phyloP scores from a whole-genome alignment of 164 flowering plant genomes.

The Pachysandra terminalis region DNA sequence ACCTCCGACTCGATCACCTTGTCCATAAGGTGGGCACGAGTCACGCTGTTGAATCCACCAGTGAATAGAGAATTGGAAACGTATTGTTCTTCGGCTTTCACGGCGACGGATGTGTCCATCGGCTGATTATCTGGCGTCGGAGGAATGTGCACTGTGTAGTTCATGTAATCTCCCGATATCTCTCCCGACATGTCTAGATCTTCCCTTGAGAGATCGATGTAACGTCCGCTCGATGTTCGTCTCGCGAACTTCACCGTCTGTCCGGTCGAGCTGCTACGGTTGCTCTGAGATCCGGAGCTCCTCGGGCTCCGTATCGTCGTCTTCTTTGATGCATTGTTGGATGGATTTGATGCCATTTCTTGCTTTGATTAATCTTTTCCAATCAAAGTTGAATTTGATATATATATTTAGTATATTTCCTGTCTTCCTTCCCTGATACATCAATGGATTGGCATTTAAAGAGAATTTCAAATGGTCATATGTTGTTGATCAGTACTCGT shows the following conservation, averaged over 20 bases:
- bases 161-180: conserved; percentile 54
- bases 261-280: conserved; percentile 17
- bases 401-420: too few relatives aligned
- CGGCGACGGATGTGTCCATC: conserved; percentile 58
- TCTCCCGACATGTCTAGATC: conserved; percentile 74
- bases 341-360: conserved; percentile 35
- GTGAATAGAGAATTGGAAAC: conserved; percentile 68
- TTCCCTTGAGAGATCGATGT: conserved; percentile 58
- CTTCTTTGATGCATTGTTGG: conserved; percentile 40
- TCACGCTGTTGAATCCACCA: conserved; percentile 68
- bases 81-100: conserved; percentile 70
- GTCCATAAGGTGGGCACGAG: conserved; percentile 70
- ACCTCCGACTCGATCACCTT: conserved; percentile 70
- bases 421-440: too few relatives aligned
- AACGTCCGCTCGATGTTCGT: conserved; percentile 66
- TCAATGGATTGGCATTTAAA: not conserved
- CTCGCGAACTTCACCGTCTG: conserved; percentile 64
- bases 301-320: conserved; percentile 20
- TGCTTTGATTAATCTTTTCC: not conserved
- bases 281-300: conserved; percentile 25
- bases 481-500: too few relatives aligned
- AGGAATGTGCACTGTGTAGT: conserved; percentile 78
- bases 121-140: conserved; percentile 79
- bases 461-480: too few relatives aligned
- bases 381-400: too few relatives aligned